Conservation (phyloP, 805 yeast genomes). For the Myxozyma sirexii region DNA sequence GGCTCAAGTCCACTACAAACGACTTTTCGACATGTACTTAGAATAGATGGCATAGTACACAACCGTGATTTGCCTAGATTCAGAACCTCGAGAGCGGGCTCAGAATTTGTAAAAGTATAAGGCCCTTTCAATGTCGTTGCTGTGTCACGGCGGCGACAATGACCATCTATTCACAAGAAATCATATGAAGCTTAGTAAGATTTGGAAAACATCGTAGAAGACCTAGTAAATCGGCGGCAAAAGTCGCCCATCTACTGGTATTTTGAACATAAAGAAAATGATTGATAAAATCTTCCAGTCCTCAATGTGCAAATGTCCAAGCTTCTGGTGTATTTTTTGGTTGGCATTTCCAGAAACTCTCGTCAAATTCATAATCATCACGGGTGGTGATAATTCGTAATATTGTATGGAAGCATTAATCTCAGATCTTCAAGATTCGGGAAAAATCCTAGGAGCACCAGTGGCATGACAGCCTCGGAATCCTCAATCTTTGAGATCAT, state of each 20-base stretch:
- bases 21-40: background rate
- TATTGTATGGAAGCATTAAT: background rate
- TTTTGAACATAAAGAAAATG: background rate
- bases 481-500: background rate
- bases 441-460: background rate
- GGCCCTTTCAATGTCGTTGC: background rate
- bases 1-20: background rate
- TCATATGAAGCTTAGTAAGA: background rate
- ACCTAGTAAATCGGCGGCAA: background rate
- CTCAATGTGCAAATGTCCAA: background rate
- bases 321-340: background rate
- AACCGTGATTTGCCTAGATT: background rate
- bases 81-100: constrained; percentile 2
- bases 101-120: background rate
- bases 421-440: constrained; percentile 4
- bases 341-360: background rate
- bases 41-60: background rate
- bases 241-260: background rate
- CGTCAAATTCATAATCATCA: background rate
- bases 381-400: background rate
- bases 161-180: background rate
- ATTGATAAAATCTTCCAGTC: background rate
- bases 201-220: background rate
- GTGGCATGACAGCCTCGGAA: background rate
- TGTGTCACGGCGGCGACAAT: background rate